Percentiles rank a stretch among this genome's conserved stretches.
These are phyloP conservation scores for Alternaria sp. DNA, from an alignment of 2,329 filamentous ascomycete species.

Conservation along the genomic window DNA sequence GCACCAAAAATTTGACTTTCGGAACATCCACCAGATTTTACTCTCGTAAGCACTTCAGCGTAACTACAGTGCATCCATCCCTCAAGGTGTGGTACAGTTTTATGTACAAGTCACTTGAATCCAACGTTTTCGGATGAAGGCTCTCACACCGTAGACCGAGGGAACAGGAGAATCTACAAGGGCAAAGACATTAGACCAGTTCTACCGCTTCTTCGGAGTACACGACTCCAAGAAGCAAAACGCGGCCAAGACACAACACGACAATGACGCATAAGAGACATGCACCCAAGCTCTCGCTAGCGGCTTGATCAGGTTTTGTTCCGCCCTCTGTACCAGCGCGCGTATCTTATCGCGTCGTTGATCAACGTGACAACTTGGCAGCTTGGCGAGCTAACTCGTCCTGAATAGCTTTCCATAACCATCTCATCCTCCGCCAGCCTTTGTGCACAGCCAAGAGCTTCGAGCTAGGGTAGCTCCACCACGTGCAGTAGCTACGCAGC, in stretches of 20 bases:
- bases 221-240: constrained; percentile 16
- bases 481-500: constrained; percentile 38
- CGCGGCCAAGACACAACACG: constrained; percentile 7
- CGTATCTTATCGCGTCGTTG: constrained; percentile 24
- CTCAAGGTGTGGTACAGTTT: not conserved
- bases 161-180: not conserved
- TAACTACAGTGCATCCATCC: not conserved
- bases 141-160: not conserved
- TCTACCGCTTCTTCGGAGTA: not conserved
- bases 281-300: not conserved
- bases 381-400: constrained; percentile 29
- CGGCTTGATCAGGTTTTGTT: constrained; percentile 12
- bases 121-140: not conserved
- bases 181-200: not conserved
- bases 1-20: not conserved
- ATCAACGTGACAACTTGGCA: constrained; percentile 35
- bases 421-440: constrained; percentile 16
- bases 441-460: constrained; percentile 19
- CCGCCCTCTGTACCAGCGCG: constrained; percentile 8
- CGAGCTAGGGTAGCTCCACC: constrained; percentile 26
- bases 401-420: constrained; percentile 14
- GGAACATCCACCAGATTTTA: not conserved
- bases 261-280: constrained; percentile 9
- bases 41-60: not conserved
- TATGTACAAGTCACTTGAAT: not conserved